Base-by-base conservation (phyloP, 352 stramenopile species). In the Pythium guiyangense region DNA sequence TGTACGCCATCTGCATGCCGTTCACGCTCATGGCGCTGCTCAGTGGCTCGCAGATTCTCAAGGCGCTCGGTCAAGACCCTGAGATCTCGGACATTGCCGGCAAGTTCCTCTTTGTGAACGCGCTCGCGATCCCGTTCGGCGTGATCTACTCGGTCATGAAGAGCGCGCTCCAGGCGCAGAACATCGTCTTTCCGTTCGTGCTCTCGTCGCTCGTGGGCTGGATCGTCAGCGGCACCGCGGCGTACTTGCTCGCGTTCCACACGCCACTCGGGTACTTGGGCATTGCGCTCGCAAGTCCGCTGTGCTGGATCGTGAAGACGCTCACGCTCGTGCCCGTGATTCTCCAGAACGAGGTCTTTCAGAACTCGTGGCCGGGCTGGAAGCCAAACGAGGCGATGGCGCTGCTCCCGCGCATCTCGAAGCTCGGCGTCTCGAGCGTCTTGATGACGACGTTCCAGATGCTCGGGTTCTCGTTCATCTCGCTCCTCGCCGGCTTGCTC, bases 221-320 rank as follows among this genome's bases (percentile, higher is more conserved):
- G n/a, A n/a, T n/a, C n/a, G n/a, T n/a, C n/a, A n/a, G n/a, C n/a
- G n/a, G n/a, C n/a, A n/a, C n/a, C n/a, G n/a, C n/a, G n/a, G n/a
- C n/a, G n/a, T n/a, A n/a, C n/a, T n/a, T n/a, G n/a, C n/a, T n/a
- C n/a, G n/a, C n/a, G n/a, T n/a, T n/a, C n/a, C n/a, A n/a, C n/a
- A n/a, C n/a, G n/a, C n/a, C n/a, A n/a, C n/a, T n/a, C n/a, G 69
- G 71, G 14, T 79, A 74, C 50, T 40, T 76, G 3, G 71, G 71
- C 22, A 63, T 77, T 27, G 55, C 64, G 9, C 50, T 82, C 43
- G 52, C 57, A 6, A 64, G 35, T 6, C 49, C 60, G 26, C 46
- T 79, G 29, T 70, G 57, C 40, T 66, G 53, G 50, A 43, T 52
- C 9, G 25, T 82, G 29, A 67, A 74, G 26, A 27, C 47, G 25